Percentiles rank a stretch among this genome's conserved stretches.
These are phyloP conservation scores for Pyrenopolyporus hunteri DNA, from an alignment of 495 filamentous ascomycete genomes.

Conservation along the genomic window DNA sequence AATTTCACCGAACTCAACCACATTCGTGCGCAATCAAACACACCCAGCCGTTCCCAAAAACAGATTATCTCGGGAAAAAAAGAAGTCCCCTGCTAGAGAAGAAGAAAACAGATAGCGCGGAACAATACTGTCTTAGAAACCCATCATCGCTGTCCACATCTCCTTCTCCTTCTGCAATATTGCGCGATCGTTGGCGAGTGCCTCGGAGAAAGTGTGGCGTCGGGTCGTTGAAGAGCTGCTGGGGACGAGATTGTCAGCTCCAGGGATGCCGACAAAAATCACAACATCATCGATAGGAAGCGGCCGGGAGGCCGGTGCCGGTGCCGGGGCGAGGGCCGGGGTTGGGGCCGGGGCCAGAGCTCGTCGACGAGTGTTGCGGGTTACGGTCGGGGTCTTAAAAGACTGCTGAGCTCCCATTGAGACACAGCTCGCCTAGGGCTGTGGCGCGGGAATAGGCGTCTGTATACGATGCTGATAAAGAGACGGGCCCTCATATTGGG, in stretches of 20 bases:
- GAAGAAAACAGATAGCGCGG: neutral
- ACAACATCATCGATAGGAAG: conserved; percentile 6
- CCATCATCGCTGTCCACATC: conserved; percentile 23
- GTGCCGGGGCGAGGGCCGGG: neutral
- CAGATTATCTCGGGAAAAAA: neutral
- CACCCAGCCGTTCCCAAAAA: too few species aligned
- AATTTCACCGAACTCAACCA: too few species aligned
- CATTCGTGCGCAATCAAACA: too few species aligned
- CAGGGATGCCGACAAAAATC: conserved; percentile 5
- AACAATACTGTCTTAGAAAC: neutral
- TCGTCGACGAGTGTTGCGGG: too few species aligned
- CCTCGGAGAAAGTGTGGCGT: neutral
- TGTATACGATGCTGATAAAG: too few species aligned
- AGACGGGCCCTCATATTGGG: too few species aligned
- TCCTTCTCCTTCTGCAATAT: conserved; percentile 15
- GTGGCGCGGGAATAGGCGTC: conserved; percentile 26
- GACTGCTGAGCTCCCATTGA: neutral
- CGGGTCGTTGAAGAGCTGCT: neutral
- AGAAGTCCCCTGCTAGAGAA: neutral
- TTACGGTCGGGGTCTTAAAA: neutral
- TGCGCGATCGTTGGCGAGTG: neutral
- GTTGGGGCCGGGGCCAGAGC: too few species aligned
- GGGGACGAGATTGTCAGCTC: neutral
- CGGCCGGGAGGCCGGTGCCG: neutral
- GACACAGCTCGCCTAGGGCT: conserved; percentile 29